Conservation (phyloP, 805 yeast species). For the Cyberlindnera subsufficiens region DNA sequence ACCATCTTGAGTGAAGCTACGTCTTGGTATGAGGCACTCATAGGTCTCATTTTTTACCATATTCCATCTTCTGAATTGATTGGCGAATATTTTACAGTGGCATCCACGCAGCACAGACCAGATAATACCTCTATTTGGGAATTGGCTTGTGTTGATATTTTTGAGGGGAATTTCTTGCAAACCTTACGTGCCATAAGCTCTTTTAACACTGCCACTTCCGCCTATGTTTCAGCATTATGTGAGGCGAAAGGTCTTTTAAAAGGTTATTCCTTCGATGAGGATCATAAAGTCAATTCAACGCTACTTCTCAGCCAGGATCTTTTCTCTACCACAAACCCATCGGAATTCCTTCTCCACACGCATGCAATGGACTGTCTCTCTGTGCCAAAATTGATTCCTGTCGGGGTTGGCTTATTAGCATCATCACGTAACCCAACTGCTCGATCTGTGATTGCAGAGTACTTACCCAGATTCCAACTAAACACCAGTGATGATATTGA, state of each 20-base stretch:
- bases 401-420: slow-evolving; percentile 61
- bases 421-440: slow-evolving; percentile 39
- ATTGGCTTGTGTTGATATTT: slow-evolving; percentile 45
- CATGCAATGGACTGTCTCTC: slow-evolving; percentile 51
- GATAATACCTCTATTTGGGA: slow-evolving; percentile 45
- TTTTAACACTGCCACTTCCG: slow-evolving; percentile 57
- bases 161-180: slow-evolving; percentile 50
- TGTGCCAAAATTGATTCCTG: slow-evolving; percentile 50
- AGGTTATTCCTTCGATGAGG: slow-evolving; percentile 28
- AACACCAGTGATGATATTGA: slow-evolving; percentile 71
- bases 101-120: slow-evolving; percentile 29
- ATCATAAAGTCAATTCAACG: slow-evolving; percentile 8
- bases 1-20: slow-evolving; percentile 46
- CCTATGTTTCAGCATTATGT: slow-evolving; percentile 53
- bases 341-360: slow-evolving; percentile 49
- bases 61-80: slow-evolving; percentile 45
- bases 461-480: slow-evolving; percentile 55
- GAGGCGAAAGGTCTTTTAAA: slow-evolving; percentile 59
- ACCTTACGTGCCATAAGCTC: slow-evolving; percentile 54
- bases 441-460: slow-evolving; percentile 43
- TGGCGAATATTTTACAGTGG: slow-evolving; percentile 33
- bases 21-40: slow-evolving; percentile 65
- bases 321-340: slow-evolving; percentile 33
- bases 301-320: slow-evolving; percentile 22
- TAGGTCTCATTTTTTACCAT: slow-evolving; percentile 52